phyloP scores from a whole-genome alignment of 257 asterid species.

The Salvia miltiorrhiza region DNA sequence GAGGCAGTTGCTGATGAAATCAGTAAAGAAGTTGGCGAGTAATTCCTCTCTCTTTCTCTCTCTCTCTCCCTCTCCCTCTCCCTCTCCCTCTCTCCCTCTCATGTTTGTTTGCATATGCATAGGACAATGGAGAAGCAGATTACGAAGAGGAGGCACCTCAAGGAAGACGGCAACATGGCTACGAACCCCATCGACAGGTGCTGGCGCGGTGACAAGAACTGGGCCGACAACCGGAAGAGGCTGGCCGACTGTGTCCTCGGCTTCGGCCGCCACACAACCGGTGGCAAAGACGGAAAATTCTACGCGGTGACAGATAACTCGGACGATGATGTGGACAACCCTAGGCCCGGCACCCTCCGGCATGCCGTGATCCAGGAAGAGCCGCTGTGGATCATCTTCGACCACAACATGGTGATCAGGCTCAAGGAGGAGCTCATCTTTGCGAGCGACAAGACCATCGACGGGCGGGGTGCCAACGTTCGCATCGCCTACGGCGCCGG shows the following conservation, averaged over 20 bases:
- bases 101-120: not conserved
- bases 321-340: slow-evolving; percentile 29
- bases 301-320: slow-evolving; percentile 49
- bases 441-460: slow-evolving; percentile 62
- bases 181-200: slow-evolving; percentile 53
- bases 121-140: slow-evolving; percentile 34
- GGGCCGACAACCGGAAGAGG: slow-evolving; percentile 39
- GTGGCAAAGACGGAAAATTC: slow-evolving; percentile 36
- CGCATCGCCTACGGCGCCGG: slow-evolving; percentile 78
- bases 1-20: slow-evolving; percentile 43
- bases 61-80: too few species aligned
- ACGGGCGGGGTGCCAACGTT: slow-evolving; percentile 66
- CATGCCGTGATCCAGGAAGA: slow-evolving; percentile 52
- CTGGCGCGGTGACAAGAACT: slow-evolving; percentile 46
- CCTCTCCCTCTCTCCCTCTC: not conserved
- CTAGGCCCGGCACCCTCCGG: slow-evolving; percentile 52
- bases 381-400: slow-evolving; percentile 57
- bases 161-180: slow-evolving; percentile 29
- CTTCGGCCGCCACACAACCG: slow-evolving; percentile 40
- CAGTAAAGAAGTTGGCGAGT: slow-evolving; percentile 62
- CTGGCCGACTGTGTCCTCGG: slow-evolving; percentile 45
- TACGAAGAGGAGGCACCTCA: slow-evolving; percentile 34
- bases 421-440: slow-evolving; percentile 53
- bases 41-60: slow-evolving; percentile 8
- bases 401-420: slow-evolving; percentile 42